Conservation (phyloP, 441 rosid species). For the Breynia disticha region DNA sequence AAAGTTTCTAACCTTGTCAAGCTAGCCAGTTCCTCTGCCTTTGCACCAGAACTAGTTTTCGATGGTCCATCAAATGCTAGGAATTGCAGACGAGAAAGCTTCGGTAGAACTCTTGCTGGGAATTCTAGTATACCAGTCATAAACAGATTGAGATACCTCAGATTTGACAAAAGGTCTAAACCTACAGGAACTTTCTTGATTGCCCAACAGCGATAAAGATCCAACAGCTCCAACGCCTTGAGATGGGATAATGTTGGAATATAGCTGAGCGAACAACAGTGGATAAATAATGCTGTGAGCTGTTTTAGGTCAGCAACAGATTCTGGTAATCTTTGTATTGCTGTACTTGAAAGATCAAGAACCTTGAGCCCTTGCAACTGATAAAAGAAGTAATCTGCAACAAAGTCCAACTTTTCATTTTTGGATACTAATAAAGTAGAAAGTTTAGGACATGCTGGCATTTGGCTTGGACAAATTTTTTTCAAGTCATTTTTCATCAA, state of each 20-base stretch:
- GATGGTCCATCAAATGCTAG: not conserved
- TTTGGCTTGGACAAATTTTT: not conserved
- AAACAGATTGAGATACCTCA: slow-evolving; percentile 3
- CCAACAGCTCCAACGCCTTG: slow-evolving; percentile 5
- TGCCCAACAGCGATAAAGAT: not conserved
- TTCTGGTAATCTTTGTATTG: not conserved
- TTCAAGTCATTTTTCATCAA: slow-evolving; percentile 1
- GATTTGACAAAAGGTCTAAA: slow-evolving; percentile 6
- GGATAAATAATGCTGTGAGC: slow-evolving; percentile 10
- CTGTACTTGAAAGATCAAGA: slow-evolving; percentile 11
- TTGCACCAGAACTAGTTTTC: too few relatives aligned
- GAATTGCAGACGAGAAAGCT: slow-evolving; percentile 6
- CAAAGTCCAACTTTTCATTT: not conserved
- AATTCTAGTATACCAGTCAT: not conserved
- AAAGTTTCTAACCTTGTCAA: too few relatives aligned
- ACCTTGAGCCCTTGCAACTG: slow-evolving; percentile 4
- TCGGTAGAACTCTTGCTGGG: slow-evolving; percentile 5
- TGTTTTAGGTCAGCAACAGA: slow-evolving; percentile 12
- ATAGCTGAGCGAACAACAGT: not conserved
- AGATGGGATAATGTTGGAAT: slow-evolving; percentile 12
- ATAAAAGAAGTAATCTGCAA: slow-evolving; percentile 8
- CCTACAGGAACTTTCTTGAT: slow-evolving; percentile 8
- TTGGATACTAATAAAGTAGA: slow-evolving; percentile 11
- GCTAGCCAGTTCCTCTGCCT: too few relatives aligned
- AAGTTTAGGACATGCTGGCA: slow-evolving; percentile 9